Evolutionary conservation across 208 protist genomes (phyloP).

Genomic region (Leishmania mexicana): DNA sequence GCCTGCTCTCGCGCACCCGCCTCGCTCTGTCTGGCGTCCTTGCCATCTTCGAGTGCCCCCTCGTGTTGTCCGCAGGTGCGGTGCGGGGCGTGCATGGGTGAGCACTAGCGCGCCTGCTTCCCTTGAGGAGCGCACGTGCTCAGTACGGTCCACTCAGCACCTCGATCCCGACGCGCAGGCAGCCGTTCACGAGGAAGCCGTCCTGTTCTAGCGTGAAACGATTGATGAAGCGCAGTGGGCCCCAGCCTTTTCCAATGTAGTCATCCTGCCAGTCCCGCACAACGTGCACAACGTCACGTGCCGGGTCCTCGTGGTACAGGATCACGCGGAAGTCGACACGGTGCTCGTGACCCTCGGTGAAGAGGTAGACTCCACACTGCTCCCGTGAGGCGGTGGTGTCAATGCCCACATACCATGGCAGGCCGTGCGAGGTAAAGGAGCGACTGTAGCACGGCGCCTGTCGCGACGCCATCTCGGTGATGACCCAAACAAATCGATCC

Average conservation of each 20-base stretch:
- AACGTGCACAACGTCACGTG: constrained; percentile 35
- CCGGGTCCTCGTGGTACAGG: constrained; percentile 39
- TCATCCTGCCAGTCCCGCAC: constrained; percentile 47
- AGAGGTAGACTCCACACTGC: constrained; percentile 47
- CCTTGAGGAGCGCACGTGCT: not conserved
- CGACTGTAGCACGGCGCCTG: constrained; percentile 27
- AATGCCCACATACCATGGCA: constrained; percentile 49
- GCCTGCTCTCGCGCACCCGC: not conserved
- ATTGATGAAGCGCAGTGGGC: constrained; percentile 48
- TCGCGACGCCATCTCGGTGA: not conserved
- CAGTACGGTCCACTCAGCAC: constrained; percentile 36
- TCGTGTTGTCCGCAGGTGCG: too few relatives aligned
- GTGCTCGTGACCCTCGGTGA: constrained; percentile 40
- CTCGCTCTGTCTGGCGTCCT: not conserved
- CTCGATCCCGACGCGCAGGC: constrained; percentile 44
- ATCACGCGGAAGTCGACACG: constrained; percentile 46
- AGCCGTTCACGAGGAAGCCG: constrained; percentile 39
- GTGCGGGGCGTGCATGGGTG: not conserved
- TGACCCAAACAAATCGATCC: constrained; percentile 15
- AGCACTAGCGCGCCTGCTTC: not conserved
- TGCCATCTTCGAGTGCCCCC: too few relatives aligned
- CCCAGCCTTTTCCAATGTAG: constrained; percentile 57
- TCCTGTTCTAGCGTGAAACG: constrained; percentile 20
- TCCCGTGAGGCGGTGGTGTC: constrained; percentile 22
- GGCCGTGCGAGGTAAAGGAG: constrained; percentile 12